A percentile compares a stretch with the other conserved stretches of the same genome.
Evolutionary conservation across 2,329 filamentous ascomycete species (phyloP).

Genomic region (Lecanicillium sp.): DNA sequence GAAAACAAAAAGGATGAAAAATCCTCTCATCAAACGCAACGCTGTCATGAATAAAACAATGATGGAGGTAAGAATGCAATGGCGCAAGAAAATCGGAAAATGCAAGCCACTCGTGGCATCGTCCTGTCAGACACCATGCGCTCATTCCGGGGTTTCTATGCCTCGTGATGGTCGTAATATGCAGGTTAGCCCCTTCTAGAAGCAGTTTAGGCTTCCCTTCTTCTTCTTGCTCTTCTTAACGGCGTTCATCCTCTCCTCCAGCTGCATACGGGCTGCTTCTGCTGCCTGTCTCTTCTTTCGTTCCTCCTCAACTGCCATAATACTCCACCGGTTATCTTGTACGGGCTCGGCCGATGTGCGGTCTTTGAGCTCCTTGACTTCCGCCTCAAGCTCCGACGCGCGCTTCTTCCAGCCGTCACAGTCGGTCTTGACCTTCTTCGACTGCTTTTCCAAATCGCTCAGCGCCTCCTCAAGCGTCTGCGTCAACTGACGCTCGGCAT

Average conservation of each 20-base stretch:
- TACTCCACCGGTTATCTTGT: conserved; percentile 54
- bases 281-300: conserved; percentile 84
- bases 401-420: conserved; percentile 88
- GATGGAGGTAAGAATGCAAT: neutral
- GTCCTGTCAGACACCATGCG: neutral
- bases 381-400: conserved; percentile 63
- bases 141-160: neutral
- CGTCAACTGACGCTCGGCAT: conserved; percentile 92
- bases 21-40: conserved; percentile 5
- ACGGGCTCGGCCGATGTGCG: conserved; percentile 33
- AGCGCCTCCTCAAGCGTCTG: conserved; percentile 92
- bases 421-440: conserved; percentile 85
- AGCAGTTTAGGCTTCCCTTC: conserved; percentile 94
- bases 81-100: neutral
- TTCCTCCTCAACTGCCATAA: conserved; percentile 95
- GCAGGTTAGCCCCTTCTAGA: conserved; percentile 48
- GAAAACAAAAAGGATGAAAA: neutral
- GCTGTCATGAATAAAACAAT: conserved; percentile 1
- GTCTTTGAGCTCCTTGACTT: conserved; percentile 58
- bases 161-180: neutral
- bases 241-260: conserved; percentile 92
- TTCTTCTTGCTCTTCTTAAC: conserved; percentile 87
- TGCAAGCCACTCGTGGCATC: neutral
- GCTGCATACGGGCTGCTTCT: conserved; percentile 76
- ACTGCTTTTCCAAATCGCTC: conserved; percentile 84